These are phyloP conservation scores for Amanita subjunquillea DNA, from an alignment of 768 basidiomycete species.

Conservation along the genomic window DNA sequence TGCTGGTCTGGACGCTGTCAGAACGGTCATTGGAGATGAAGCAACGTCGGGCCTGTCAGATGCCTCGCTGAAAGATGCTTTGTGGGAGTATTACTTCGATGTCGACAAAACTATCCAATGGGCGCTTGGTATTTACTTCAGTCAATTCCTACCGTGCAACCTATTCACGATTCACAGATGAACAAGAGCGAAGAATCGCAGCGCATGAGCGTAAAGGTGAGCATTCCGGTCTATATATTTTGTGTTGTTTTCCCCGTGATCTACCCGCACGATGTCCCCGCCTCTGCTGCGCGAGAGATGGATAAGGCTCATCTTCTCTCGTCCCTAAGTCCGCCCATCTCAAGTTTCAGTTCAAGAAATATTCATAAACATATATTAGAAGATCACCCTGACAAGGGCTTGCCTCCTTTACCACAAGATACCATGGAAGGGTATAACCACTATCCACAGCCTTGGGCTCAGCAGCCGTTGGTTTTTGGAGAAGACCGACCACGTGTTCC, in stretches of 20 bases:
- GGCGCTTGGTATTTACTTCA: constrained; percentile 52
- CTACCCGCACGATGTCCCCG: constrained; percentile 10
- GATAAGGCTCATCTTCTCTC: constrained; percentile 54
- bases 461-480: constrained; percentile 7
- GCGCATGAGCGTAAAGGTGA: constrained; percentile 82
- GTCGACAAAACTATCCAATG: constrained; percentile 66
- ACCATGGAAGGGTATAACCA: background rate
- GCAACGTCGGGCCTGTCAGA: constrained; percentile 62
- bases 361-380: constrained; percentile 4
- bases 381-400: constrained; percentile 10
- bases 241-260: constrained; percentile 17
- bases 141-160: background rate
- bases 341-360: background rate
- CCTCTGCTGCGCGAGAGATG: constrained; percentile 21
- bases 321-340: constrained; percentile 8
- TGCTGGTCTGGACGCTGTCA: constrained; percentile 59
- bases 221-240: constrained; percentile 26
- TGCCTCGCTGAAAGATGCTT: constrained; percentile 58
- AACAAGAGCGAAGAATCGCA: constrained; percentile 50
- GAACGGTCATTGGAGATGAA: constrained; percentile 56
- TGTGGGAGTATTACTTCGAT: constrained; percentile 89
- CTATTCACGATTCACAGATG: constrained; percentile 35
- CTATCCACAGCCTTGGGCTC: constrained; percentile 4
- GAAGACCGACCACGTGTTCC: constrained; percentile 38
- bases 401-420: constrained; percentile 13